Evolutionary conservation across 2,329 filamentous ascomycete genomes (phyloP).

Genomic region (Macroventuria anomochaeta): DNA sequence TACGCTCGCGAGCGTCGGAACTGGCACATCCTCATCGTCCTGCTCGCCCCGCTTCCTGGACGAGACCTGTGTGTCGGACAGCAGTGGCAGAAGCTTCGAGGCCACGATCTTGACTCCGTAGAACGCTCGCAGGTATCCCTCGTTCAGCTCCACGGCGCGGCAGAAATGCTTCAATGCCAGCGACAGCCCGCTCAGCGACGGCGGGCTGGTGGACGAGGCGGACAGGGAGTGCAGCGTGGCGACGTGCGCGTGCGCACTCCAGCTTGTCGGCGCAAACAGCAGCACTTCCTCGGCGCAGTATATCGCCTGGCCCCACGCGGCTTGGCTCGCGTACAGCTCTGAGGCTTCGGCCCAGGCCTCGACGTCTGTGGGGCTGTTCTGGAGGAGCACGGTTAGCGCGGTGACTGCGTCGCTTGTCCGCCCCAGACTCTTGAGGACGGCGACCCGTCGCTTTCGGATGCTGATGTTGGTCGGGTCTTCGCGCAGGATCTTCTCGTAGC

Average conservation of each 20-base stretch:
- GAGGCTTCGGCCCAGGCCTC: constrained; percentile 93
- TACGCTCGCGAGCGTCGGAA: constrained; percentile 65
- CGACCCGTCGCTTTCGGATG: constrained; percentile 81
- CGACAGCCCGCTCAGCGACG: constrained; percentile 56
- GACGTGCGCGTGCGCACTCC: constrained; percentile 91
- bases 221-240: constrained; percentile 84
- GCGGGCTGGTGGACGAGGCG: constrained; percentile 36
- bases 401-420: constrained; percentile 74
- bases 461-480: constrained; percentile 82
- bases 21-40: constrained; percentile 51
- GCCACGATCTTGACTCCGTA: constrained; percentile 85
- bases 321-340: constrained; percentile 82
- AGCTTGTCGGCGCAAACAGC: constrained; percentile 85
- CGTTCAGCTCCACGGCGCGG: constrained; percentile 90
- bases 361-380: constrained; percentile 85
- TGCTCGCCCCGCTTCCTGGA: constrained; percentile 36
- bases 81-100: constrained; percentile 39
- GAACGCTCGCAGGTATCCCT: constrained; percentile 89
- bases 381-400: constrained; percentile 75
- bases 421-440: constrained; percentile 77
- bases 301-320: constrained; percentile 80
- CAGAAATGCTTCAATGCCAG: constrained; percentile 86
- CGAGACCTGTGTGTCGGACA: constrained; percentile 34
- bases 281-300: constrained; percentile 91
- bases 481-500: constrained; percentile 77